A percentile compares a stretch with the other conserved stretches of the same genome.
phyloP scores from a whole-genome alignment of 345 rosid genomes.

The Hevea brasiliensis region DNA sequence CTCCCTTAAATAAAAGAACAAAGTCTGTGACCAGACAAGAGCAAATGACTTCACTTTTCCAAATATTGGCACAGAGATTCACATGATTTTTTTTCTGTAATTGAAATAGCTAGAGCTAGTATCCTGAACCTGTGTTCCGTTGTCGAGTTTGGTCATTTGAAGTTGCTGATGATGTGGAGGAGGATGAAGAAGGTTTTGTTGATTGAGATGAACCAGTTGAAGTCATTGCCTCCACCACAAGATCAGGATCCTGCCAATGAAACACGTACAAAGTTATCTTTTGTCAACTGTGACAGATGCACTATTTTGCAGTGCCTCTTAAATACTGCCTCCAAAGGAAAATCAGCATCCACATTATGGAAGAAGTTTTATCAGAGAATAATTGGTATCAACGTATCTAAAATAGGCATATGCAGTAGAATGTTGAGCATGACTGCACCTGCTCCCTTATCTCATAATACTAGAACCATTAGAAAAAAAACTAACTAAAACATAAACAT shows the following conservation, averaged over 20 bases:
- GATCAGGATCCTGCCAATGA: constrained; percentile 71
- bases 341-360: background rate
- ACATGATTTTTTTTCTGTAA: background rate
- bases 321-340: background rate
- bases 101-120: background rate
- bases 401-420: background rate
- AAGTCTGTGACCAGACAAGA: background rate
- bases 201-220: constrained; percentile 60
- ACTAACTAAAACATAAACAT: background rate
- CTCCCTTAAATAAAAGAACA: constrained; percentile 12
- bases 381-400: background rate
- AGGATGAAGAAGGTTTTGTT: constrained; percentile 51
- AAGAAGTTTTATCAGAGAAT: background rate
- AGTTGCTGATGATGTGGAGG: constrained; percentile 51
- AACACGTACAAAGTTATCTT: background rate
- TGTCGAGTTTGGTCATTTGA: constrained; percentile 51
- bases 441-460: background rate
- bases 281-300: background rate
- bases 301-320: background rate
- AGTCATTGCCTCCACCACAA: constrained; percentile 82
- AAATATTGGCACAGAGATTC: background rate
- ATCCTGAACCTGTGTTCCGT: constrained; percentile 51
- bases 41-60: background rate
- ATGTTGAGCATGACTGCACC: background rate
- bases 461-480: background rate